Evolutionary conservation across 2,329 filamentous ascomycete genomes (phyloP), one percentile per base, ranked within the genome.

Genomic region (Trematosphaeria pertusa): DNA sequence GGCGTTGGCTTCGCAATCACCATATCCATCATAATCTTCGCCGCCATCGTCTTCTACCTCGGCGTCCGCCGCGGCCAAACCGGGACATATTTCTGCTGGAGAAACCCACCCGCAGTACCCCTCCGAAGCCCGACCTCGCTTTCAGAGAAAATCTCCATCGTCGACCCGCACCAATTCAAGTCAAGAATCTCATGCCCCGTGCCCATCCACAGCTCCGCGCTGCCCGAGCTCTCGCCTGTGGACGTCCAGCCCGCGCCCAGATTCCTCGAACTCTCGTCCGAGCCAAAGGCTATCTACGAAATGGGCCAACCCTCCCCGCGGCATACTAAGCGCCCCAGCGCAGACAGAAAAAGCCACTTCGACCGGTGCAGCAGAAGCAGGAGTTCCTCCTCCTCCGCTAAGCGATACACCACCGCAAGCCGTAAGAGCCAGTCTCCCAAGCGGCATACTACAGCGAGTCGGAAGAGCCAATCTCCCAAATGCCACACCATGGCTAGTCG

Each of bases 21-120:
- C 7, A 22, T 51, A 19, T 43, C 26, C 17, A n/a, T 43, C 39
- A 32, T 43, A 8, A 28, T 41, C 10, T 18, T 37, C 12, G 36
- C 32, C 5, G 34, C 37, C n/a, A 19, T 44, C 10, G 24, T 46
- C 3, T 47, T 51, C 32, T 48, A 41, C 36, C 40, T 47, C 12
- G 43, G 43, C 10, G 33, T 51, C 14, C 48, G 32, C 4, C 43
- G 43, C 36, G 43, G 43, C 17, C 30, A 38, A 17, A 33, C 32
- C 17, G 48, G 43, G n/a, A 17, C 48, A 19, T 47, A 39, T 39
- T 35, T 41, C 36, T 42, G 36, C 22, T 47, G 48, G 48, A 39
- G 44, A 18, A n/a, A 6, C 30, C 21, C 17, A 17, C 37, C 22
- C 14, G 15, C 24, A 31, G 26, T 19, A 18, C 34, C 22, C 5